Percentiles rank a stretch among this genome's conserved stretches.
Evolutionary conservation across 805 yeast genomes (phyloP).

Genomic region (Geotrichum ghanense): DNA sequence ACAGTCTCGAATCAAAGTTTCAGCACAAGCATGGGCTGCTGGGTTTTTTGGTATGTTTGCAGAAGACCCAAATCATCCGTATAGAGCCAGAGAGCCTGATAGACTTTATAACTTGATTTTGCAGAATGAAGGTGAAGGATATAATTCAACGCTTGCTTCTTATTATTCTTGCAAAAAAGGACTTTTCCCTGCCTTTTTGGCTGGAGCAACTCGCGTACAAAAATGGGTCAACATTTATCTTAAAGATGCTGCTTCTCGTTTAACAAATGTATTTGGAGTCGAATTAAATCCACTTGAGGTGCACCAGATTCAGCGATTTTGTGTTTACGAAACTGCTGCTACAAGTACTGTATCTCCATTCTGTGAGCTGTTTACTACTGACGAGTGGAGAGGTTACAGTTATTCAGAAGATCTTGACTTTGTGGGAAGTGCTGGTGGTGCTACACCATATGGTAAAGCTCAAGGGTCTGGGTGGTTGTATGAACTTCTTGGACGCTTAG

Average conservation of each 20-base stretch:
- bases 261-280: slow-evolving; percentile 42
- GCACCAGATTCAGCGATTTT: slow-evolving; percentile 41
- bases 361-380: slow-evolving; percentile 56
- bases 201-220: slow-evolving; percentile 19
- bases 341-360: slow-evolving; percentile 49
- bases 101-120: slow-evolving; percentile 25
- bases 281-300: slow-evolving; percentile 41
- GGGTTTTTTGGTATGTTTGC: slow-evolving; percentile 31
- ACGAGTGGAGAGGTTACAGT: slow-evolving; percentile 51
- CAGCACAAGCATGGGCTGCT: slow-evolving; percentile 34
- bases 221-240: slow-evolving; percentile 35
- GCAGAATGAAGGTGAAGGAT: slow-evolving; percentile 22
- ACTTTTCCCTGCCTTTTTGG: slow-evolving; percentile 14
- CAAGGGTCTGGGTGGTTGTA: slow-evolving; percentile 49
- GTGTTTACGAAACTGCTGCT: slow-evolving; percentile 68
- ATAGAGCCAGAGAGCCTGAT: slow-evolving; percentile 10
- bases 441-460: slow-evolving; percentile 40
- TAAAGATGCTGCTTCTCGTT: slow-evolving; percentile 41
- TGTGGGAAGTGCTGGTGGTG: slow-evolving; percentile 55
- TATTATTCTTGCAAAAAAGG: slow-evolving; percentile 29
- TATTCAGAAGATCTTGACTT: slow-evolving; percentile 48
- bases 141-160: slow-evolving; percentile 29
- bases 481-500: slow-evolving; percentile 31
- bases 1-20: slow-evolving; percentile 29
- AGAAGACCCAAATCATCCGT: neutral